Base-by-base conservation (phyloP, 116 monocot genomes). In the Iris pallida region DNA sequence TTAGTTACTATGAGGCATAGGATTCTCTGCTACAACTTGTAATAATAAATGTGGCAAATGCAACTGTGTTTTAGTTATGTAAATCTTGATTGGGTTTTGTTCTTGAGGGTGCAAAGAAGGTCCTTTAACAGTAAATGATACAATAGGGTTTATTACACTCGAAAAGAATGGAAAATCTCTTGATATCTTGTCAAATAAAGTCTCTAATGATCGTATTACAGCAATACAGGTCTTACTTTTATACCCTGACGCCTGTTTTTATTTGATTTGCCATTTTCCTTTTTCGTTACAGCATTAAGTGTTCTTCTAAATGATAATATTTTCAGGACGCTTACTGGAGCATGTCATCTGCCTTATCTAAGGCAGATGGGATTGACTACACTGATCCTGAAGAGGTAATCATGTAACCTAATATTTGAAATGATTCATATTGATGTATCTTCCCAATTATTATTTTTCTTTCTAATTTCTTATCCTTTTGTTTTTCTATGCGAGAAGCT, bases 291-390 rank as follows among this genome's bases (percentile, higher is more conserved):
- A 20, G 11, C 5, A 46, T 47, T 18, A 11, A 8, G 5, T 64
- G 19, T 7, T n/a, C 44, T 11, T 11, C 48, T 49, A 11, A 49
- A 18, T 16, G 45, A 42, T 54, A 17, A 55, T 69, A 57, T 56
- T 48, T 41, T 18, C 75, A 97, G 98, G 93, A 98, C 1, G 93
- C 90, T 45, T 98, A 98, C 69, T 81, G 76, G 85, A 98, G 88
- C 68, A 98, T 98, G 93, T 88, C 98, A 73, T 90, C 98, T 80
- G 93, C 98, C 51, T 76, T 98, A 46, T 93, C 98, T 53, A 85
- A 90, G 75, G 98, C 93, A 69, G 98, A 98, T 82, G 98, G 98
- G 62, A 90, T 98, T 72, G 98, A 98, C 75, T 98, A 98, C 61
- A 98, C 88, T 43, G 85, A 98, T 80, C 98, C 98, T 63, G 98